These are phyloP conservation scores for Ceratobasidium sp. DNA, from an alignment of 1,284 basidiomycete species.

Conservation along the genomic window DNA sequence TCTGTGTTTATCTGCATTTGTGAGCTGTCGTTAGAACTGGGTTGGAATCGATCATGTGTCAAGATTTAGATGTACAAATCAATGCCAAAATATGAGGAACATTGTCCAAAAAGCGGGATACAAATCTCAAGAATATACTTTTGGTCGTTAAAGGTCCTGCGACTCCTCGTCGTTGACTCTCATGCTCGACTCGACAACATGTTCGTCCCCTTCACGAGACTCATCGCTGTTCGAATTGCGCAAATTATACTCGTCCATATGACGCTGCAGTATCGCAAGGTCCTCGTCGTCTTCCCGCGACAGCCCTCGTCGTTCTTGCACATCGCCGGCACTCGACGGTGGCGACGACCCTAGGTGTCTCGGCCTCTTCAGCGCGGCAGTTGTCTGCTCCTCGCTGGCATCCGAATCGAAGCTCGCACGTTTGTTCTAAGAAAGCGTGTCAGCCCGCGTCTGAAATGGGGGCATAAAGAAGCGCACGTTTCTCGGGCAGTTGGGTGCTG, in stretches of 20 bases:
- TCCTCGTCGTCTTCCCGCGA: slow-evolving; percentile 17
- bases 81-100: slow-evolving; percentile 6
- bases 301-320: background rate
- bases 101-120: background rate
- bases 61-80: slow-evolving; percentile 18
- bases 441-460: background rate
- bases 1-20: slow-evolving; percentile 26
- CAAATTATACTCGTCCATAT: slow-evolving; percentile 33
- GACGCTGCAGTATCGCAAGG: slow-evolving; percentile 14
- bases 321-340: background rate
- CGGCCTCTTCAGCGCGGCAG: slow-evolving; percentile 1
- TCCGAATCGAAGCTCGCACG: slow-evolving; percentile 13
- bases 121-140: background rate
- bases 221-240: slow-evolving; percentile 2
- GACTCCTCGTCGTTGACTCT: slow-evolving; percentile 23
- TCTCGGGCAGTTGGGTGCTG: background rate
- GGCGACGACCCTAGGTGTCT: slow-evolving; percentile 1
- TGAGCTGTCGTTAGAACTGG: slow-evolving; percentile 19
- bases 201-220: slow-evolving; percentile 8
- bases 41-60: slow-evolving; percentile 13
- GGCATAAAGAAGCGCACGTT: background rate
- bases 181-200: slow-evolving; percentile 3
- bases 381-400: background rate
- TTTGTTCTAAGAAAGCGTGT: slow-evolving; percentile 21
- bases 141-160: slow-evolving; percentile 20